A percentile compares a stretch with the other conserved stretches of the same genome.
Conservation (phyloP, 129 eudicot genomes). For the Centrapalus pauciflorus region DNA sequence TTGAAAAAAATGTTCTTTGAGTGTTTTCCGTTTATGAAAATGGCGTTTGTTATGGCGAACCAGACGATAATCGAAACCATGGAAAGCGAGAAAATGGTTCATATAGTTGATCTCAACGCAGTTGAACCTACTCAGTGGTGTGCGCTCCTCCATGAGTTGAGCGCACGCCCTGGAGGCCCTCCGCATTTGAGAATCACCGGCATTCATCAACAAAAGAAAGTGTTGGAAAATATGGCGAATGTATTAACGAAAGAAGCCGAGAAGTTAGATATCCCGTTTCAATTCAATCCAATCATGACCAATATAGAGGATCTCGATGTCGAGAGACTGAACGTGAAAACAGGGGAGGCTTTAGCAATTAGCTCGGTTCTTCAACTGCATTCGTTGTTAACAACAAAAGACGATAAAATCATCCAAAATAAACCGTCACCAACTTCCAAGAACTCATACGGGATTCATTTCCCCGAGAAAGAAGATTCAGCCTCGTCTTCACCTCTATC, state of each 20-base stretch:
- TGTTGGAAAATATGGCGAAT: constrained; percentile 82
- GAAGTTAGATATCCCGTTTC: constrained; percentile 90
- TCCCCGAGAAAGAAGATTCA: constrained; percentile 67
- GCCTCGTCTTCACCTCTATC: constrained; percentile 66
- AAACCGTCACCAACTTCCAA: constrained; percentile 32
- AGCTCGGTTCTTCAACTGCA: constrained; percentile 85
- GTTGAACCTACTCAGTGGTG: constrained; percentile 91
- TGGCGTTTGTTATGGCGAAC: constrained; percentile 73
- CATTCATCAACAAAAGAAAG: constrained; percentile 79
- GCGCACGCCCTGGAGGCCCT: constrained; percentile 97
- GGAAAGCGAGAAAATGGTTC: constrained; percentile 98
- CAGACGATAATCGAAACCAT: constrained; percentile 90
- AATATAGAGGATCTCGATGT: constrained; percentile 67
- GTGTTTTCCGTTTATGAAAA: constrained; percentile 77
- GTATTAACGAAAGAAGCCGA: constrained; percentile 80
- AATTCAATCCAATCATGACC: constrained; percentile 70
- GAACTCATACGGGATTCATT: constrained; percentile 31
- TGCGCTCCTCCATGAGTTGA: constrained; percentile 74
- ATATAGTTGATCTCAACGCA: constrained; percentile 75
- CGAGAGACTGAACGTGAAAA: constrained; percentile 81
- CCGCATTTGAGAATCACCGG: constrained; percentile 95
- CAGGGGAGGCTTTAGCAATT: constrained; percentile 95
- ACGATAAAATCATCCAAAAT: constrained; percentile 44
- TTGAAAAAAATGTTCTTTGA: constrained; percentile 74
- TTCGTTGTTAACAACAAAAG: constrained; percentile 55